These are phyloP conservation scores for Pseudoneurospora amorphoporcata DNA, from an alignment of 495 filamentous ascomycete species.

Conservation along the genomic window DNA sequence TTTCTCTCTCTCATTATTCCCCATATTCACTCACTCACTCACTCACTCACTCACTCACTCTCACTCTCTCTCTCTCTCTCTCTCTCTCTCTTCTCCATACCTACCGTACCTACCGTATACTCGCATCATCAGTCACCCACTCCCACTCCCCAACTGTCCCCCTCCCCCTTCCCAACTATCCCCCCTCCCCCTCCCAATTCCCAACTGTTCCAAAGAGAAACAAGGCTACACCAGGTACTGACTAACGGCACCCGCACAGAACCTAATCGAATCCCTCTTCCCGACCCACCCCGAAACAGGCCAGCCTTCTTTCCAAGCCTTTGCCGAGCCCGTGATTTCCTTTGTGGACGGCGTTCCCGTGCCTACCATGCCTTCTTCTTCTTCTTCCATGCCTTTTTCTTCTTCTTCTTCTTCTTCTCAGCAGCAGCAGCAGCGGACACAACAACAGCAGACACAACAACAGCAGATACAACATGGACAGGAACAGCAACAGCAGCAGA, in stretches of 20 bases:
- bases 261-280: constrained; percentile 25
- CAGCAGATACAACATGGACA: too few relatives aligned
- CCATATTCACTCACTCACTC: neutral
- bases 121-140: too few relatives aligned
- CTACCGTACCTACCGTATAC: too few relatives aligned
- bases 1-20: neutral
- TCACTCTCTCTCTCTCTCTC: neutral
- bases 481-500: neutral
- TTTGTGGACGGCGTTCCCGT: neutral
- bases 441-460: neutral
- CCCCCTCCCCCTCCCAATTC: neutral
- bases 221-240: too few relatives aligned
- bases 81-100: neutral
- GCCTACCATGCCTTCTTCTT: neutral
- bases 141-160: too few relatives aligned
- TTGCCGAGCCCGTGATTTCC: constrained; percentile 13
- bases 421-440: too few relatives aligned
- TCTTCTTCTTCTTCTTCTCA: neutral
- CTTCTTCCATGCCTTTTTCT: neutral
- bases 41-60: neutral
- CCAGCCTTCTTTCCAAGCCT: constrained; percentile 23
- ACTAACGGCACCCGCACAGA: constrained; percentile 5
- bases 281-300: constrained; percentile 28
- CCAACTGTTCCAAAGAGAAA: neutral
- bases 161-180: too few relatives aligned